Conservation (phyloP, 139 green algal genomes). For the Haematococcus lacustris region DNA sequence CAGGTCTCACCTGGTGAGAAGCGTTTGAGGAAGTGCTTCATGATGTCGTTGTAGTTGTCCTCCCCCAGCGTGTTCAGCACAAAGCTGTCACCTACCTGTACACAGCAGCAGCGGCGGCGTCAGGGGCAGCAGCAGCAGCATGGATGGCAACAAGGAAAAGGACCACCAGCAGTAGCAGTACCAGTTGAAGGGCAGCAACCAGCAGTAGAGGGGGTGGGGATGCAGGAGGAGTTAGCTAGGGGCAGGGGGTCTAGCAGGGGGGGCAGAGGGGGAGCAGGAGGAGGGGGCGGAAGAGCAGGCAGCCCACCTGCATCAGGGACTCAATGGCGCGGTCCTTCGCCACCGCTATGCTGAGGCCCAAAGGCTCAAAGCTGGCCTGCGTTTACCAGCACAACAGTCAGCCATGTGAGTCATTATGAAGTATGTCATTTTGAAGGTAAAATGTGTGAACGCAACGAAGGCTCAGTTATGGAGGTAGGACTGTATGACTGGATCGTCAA, state of each 20-base stretch:
- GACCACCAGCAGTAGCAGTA: neutral
- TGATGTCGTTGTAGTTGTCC: constrained; percentile 50
- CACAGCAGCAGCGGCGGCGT: neutral
- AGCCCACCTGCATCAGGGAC: constrained; percentile 88
- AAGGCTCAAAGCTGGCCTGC: constrained; percentile 92
- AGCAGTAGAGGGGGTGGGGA: too few species aligned
- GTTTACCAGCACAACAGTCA: neutral
- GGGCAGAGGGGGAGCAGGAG: too few species aligned
- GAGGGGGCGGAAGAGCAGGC: too few species aligned
- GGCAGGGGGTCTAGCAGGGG: too few species aligned
- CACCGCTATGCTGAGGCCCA: constrained; percentile 91
- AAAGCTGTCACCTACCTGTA: constrained; percentile 89
- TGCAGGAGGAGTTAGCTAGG: too few species aligned
- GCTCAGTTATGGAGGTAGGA: neutral
- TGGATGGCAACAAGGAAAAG: neutral
- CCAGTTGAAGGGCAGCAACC: neutral
- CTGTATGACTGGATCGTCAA: too few species aligned
- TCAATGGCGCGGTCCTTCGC: constrained; percentile 98
- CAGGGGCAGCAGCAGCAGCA: too few species aligned
- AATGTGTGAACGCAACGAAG: too few species aligned
- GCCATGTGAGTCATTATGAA: neutral
- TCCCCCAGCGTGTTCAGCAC: constrained; percentile 92
- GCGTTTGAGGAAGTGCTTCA: constrained; percentile 91
- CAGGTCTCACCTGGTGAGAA: constrained; percentile 59
- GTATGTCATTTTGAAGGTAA: too few species aligned